Percentiles rank a stretch among this genome's conserved stretches.
Evolutionary conservation across 2,329 filamentous ascomycete genomes (phyloP).

Genomic region (Calonectria naviculata): DNA sequence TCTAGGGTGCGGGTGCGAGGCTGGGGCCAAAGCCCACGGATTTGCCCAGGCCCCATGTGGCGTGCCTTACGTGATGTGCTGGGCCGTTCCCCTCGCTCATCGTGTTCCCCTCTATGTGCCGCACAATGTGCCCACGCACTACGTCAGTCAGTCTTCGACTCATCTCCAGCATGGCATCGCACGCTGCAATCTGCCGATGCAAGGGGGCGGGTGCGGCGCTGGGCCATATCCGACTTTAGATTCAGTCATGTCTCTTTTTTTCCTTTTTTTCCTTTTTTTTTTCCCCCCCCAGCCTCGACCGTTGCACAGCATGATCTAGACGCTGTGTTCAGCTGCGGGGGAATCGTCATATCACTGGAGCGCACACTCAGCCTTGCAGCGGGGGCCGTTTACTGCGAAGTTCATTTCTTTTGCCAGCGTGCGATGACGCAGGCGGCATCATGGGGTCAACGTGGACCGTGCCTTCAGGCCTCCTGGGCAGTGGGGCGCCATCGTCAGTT

Average conservation of each 20-base stretch:
- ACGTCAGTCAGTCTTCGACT: neutral
- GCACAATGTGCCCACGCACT: slow-evolving; percentile 1
- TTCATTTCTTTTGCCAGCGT: slow-evolving; percentile 5
- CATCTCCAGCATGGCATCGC: neutral
- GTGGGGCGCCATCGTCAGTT: slow-evolving; percentile 16
- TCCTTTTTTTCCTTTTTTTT: neutral
- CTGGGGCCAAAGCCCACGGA: neutral
- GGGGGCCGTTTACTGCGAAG: neutral
- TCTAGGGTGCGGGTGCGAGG: neutral
- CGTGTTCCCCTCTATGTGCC: neutral
- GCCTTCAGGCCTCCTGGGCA: slow-evolving; percentile 11
- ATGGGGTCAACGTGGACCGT: slow-evolving; percentile 19
- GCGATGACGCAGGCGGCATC: slow-evolving; percentile 20
- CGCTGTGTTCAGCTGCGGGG: neutral
- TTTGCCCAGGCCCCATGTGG: slow-evolving; percentile 7
- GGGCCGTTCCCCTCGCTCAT: neutral
- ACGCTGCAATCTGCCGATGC: slow-evolving; percentile 12
- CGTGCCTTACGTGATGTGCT: slow-evolving; percentile 18
- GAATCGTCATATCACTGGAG: neutral
- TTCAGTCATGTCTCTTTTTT: neutral
- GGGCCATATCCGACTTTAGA: neutral
- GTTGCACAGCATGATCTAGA: slow-evolving; percentile 1
- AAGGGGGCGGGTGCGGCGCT: slow-evolving; percentile 13
- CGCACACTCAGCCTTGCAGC: neutral
- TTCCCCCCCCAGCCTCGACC: neutral